Evolutionary conservation across 2,329 filamentous ascomycete species (phyloP).

Genomic region (Incumbomyces lentus): DNA sequence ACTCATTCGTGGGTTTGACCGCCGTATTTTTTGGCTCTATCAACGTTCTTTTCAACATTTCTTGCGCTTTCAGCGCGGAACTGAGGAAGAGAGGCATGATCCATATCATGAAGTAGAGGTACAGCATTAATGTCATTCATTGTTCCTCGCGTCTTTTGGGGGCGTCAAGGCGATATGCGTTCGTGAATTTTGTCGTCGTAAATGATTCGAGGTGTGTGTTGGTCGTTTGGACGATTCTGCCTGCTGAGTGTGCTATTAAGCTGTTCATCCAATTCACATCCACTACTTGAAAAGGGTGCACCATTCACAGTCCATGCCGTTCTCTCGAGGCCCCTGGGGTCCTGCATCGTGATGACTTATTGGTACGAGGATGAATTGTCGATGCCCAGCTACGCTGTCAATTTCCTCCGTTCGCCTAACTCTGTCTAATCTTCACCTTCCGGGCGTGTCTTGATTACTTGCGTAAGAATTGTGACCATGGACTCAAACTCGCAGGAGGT

Average conservation of each 20-base stretch:
- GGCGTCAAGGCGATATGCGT: no score
- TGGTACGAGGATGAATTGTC: no score
- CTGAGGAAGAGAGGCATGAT: slow-evolving; percentile 18
- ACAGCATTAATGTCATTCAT: neutral
- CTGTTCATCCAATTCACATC: no score
- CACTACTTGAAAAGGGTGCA: no score
- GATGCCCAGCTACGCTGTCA: neutral
- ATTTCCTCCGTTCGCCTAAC: neutral
- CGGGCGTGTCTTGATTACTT: no score
- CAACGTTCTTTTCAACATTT: slow-evolving; percentile 20
- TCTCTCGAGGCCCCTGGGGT: no score
- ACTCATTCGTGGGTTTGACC: slow-evolving; percentile 23
- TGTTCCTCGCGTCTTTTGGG: no score
- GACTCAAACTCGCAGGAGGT: neutral
- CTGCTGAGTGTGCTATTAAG: neutral
- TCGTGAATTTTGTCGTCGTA: no score
- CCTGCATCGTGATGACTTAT: no score
- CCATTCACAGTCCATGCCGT: no score
- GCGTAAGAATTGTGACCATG: neutral
- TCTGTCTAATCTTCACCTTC: neutral
- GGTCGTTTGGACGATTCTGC: neutral
- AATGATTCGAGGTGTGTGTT: no score
- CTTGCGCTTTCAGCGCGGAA: slow-evolving; percentile 17
- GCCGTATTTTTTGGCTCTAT: slow-evolving; percentile 22
- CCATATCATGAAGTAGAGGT: neutral